A percentile compares a stretch with the other conserved stretches of the same genome.
Conservation (phyloP, 495 filamentous ascomycete species). For the Penicillium herquei region DNA sequence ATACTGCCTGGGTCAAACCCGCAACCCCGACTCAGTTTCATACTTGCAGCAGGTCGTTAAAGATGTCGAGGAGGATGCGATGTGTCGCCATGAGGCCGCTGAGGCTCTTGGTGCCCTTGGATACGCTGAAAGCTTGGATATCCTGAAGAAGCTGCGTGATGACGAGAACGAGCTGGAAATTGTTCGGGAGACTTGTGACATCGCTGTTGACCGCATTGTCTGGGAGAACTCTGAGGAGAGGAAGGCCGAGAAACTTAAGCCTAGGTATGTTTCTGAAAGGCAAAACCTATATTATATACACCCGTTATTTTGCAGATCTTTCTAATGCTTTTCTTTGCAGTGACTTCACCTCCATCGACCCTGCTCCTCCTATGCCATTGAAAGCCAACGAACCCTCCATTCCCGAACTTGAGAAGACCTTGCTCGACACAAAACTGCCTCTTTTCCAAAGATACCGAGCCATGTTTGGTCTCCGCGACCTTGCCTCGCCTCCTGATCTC, state of each 20-base stretch:
- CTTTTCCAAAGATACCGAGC: conserved; percentile 94
- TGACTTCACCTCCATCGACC: conserved; percentile 93
- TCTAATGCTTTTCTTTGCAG: conserved; percentile 43
- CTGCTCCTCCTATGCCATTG: conserved; percentile 81
- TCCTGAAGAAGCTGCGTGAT: conserved; percentile 71
- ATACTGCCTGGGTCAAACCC: conserved; percentile 93
- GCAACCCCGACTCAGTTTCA: conserved; percentile 68
- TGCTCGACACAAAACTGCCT: conserved; percentile 75
- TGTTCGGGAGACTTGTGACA: conserved; percentile 94
- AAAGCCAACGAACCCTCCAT: conserved; percentile 58
- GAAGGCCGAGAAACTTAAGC: conserved; percentile 69
- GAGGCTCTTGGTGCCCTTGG: conserved; percentile 92
- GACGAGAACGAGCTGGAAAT: conserved; percentile 68
- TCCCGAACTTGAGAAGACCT: conserved; percentile 66
- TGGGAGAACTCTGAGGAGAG: conserved; percentile 80
- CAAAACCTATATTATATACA: background rate
- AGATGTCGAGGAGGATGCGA: conserved; percentile 77
- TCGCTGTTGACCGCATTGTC: conserved; percentile 88
- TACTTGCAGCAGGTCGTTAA: conserved; percentile 74
- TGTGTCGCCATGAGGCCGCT: conserved; percentile 96
- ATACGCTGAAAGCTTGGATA: conserved; percentile 63
- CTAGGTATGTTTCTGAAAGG: conserved; percentile 56
- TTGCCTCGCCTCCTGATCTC: conserved; percentile 86
- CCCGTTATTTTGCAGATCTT: background rate
- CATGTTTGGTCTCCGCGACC: conserved; percentile 95